These are phyloP conservation scores for Penicillium sp. DNA, from an alignment of 2,329 filamentous ascomycete genomes.

Conservation along the genomic window DNA sequence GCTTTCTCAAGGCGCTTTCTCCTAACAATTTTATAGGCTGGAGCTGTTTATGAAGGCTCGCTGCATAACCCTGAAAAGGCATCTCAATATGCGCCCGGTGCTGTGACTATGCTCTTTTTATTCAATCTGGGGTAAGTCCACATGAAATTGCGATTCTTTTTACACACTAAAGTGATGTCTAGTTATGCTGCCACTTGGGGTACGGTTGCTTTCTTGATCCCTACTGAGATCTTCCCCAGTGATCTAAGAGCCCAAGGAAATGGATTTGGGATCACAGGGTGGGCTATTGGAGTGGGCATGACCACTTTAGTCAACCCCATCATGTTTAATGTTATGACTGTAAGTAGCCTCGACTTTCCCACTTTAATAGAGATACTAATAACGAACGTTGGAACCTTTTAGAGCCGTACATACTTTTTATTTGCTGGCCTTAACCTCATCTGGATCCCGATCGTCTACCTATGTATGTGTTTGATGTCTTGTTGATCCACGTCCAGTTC, in stretches of 20 bases:
- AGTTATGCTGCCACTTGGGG: conserved; percentile 54
- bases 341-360: background rate
- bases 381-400: too few species aligned
- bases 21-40: conserved; percentile 32
- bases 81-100: conserved; percentile 45
- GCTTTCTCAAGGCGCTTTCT: background rate
- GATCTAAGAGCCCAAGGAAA: conserved; percentile 60
- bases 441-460: conserved; percentile 52
- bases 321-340: conserved; percentile 49
- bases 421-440: conserved; percentile 54
- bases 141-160: background rate
- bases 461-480: conserved; percentile 28
- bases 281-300: conserved; percentile 59
- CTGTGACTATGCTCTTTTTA: conserved; percentile 51
- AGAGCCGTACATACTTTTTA: conserved; percentile 53
- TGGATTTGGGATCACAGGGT: conserved; percentile 59
- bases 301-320: conserved; percentile 54
- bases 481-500: background rate
- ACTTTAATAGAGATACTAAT: background rate
- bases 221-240: conserved; percentile 59
- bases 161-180: background rate
- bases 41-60: conserved; percentile 47
- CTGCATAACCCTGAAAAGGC: conserved; percentile 38
- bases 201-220: conserved; percentile 52
- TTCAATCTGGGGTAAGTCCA: conserved; percentile 30